Base-by-base conservation (phyloP, 106 monocot genomes). In the Alisma plantagoaquatica region DNA sequence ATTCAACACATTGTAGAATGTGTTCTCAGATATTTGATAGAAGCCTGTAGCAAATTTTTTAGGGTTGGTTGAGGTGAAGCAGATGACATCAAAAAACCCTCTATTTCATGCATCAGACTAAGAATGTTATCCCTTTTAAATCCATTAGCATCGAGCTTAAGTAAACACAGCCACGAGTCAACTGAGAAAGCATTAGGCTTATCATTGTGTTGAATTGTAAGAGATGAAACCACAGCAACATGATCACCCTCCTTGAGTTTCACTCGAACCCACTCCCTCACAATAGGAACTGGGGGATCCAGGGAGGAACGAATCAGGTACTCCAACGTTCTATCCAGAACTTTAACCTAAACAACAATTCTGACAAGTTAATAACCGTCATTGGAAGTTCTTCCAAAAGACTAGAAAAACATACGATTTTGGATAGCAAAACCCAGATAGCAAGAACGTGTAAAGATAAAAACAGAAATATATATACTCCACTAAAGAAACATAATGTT, bases 231-330 rank as follows among this genome's bases (percentile, higher is more conserved):
- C 2, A 87, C 74, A 16, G 69, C 48, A 16, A 33, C 8, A 18
- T 21, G 62, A 9, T 87, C 67, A 8, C 57, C 79, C 58, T 81
- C 75, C 12, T 51, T n/a, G 46, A 89, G 53, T 69, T 85, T 79
- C 33, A 82, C 60, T 48, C 73, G 73, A 32, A 94, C 75, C 53
- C 77, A 75, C 75, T 84, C 98, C 63, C 82, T 85, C 53, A 99
- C 57, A 46, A 99, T 62, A 16, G 86, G 72, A 59, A 81, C 67
- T 20, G 89, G 90, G 2, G 81, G 74, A 19, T 28, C 46, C 4
- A 85, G 75, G 23, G 70, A 73, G 19, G 65, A 72, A 47, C 43
- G 29, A 70, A 69, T 17, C 56, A 99, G 43, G 56, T 85, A 69
- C 14, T 86, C 60, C 81, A 81, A 99, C 41, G 82, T 76, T 14